Percentiles rank a stretch among this genome's conserved stretches.
These are phyloP conservation scores for Pseudogymnoascus pannorum DNA, from an alignment of 2,329 filamentous ascomycete genomes.

Conservation along the genomic window DNA sequence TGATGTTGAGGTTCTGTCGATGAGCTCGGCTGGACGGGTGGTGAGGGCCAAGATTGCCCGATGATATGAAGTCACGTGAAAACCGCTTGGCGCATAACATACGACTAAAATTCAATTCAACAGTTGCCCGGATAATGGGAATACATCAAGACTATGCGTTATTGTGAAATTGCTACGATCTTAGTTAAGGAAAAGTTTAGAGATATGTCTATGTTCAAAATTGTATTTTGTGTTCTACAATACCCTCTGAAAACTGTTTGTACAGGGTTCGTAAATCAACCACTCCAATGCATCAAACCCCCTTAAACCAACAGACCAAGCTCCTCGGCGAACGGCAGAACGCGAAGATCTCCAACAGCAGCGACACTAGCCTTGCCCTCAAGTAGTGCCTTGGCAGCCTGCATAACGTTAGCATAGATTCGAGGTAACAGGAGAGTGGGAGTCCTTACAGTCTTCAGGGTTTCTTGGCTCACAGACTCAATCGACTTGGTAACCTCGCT, in stretches of 20 bases:
- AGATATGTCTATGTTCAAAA: slow-evolving; percentile 15
- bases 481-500: slow-evolving; percentile 71
- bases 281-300: slow-evolving; percentile 18
- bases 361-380: slow-evolving; percentile 85
- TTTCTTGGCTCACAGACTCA: slow-evolving; percentile 72
- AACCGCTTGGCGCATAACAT: background rate
- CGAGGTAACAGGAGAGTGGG: background rate
- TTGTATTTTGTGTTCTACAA: slow-evolving; percentile 26
- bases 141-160: slow-evolving; percentile 2
- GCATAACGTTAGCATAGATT: slow-evolving; percentile 27
- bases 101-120: background rate
- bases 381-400: slow-evolving; percentile 84
- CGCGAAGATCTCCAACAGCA: slow-evolving; percentile 83
- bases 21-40: slow-evolving; percentile 16
- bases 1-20: slow-evolving; percentile 15
- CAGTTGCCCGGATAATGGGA: background rate
- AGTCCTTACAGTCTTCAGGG: slow-evolving; percentile 72
- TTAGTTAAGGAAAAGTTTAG: slow-evolving; percentile 8
- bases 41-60: slow-evolving; percentile 6
- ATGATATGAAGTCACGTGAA: background rate
- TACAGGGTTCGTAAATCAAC: slow-evolving; percentile 23
- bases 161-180: slow-evolving; percentile 6
- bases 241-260: slow-evolving; percentile 31
- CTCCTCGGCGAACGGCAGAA: slow-evolving; percentile 88
- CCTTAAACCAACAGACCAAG: slow-evolving; percentile 88